Percentiles rank a stretch among this genome's conserved stretches.
Conservation (phyloP, 2,329 filamentous ascomycete genomes). For the Tolypocladium tropicale region DNA sequence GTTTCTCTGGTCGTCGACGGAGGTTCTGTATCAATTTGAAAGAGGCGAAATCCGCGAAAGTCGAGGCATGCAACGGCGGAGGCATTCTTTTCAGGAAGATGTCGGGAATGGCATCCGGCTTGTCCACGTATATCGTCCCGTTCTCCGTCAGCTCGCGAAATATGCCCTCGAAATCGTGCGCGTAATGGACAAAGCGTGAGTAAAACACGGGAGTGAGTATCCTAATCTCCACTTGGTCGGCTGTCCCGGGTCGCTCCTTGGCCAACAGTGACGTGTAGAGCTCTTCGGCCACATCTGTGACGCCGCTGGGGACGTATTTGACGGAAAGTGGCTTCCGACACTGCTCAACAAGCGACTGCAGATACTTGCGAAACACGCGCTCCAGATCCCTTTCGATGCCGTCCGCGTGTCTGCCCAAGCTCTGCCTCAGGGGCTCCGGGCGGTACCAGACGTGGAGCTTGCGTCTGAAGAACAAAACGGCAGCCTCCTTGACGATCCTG, state of each 20-base stretch:
- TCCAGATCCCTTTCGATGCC: conserved; percentile 37
- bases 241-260: conserved; percentile 3
- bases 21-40: conserved; percentile 35
- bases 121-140: conserved; percentile 46
- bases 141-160: conserved; percentile 50
- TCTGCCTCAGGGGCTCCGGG: conserved; percentile 50
- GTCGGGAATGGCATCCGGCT: conserved; percentile 38
- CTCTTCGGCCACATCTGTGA: conserved; percentile 25
- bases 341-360: conserved; percentile 37
- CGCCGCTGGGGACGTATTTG: conserved; percentile 42
- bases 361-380: conserved; percentile 33
- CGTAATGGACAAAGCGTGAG: conserved; percentile 52
- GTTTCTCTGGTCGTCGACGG: conserved; percentile 28
- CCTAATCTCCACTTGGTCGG: conserved; percentile 39
- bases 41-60: conserved; percentile 24
- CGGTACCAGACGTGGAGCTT: conserved; percentile 54
- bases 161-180: conserved; percentile 50
- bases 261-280: conserved; percentile 24
- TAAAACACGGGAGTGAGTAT: conserved; percentile 59
- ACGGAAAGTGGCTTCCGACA: conserved; percentile 35
- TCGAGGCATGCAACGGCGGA: conserved; percentile 22
- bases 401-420: conserved; percentile 43
- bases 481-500: conserved; percentile 52
- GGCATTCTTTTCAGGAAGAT: conserved; percentile 30
- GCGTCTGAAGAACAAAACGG: conserved; percentile 41